Conservation (phyloP, 2,329 filamentous ascomycete genomes). For the Diaporthe ampelina region DNA sequence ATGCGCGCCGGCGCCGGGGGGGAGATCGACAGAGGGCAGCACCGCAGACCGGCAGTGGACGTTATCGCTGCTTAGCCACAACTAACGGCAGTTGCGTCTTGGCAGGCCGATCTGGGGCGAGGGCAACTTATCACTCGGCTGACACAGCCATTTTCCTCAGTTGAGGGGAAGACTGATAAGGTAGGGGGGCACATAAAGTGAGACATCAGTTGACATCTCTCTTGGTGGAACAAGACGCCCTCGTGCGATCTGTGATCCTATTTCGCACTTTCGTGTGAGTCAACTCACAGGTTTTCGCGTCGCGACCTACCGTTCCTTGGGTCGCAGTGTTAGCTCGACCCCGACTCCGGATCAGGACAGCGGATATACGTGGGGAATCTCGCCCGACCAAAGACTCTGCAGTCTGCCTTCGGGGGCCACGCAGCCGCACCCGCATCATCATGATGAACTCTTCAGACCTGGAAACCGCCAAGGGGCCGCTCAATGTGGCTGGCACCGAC, state of each 20-base stretch:
- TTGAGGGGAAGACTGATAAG: slow-evolving; percentile 15
- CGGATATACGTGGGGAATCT: background rate
- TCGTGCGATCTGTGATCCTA: background rate
- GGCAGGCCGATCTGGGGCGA: slow-evolving; percentile 9
- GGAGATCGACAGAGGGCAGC: slow-evolving; percentile 14
- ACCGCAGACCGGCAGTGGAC: slow-evolving; percentile 25
- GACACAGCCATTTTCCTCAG: background rate
- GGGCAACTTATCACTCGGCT: slow-evolving; percentile 27
- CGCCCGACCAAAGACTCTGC: background rate
- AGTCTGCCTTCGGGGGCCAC: background rate
- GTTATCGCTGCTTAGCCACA: slow-evolving; percentile 28
- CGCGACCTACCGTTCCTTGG: background rate
- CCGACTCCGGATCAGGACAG: background rate
- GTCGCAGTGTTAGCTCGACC: slow-evolving; percentile 23
- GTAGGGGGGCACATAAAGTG: background rate
- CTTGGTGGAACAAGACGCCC: background rate
- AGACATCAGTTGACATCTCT: background rate
- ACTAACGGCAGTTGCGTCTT: slow-evolving; percentile 21
- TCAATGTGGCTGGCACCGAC: slow-evolving; percentile 9
- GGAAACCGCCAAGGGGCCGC: slow-evolving; percentile 1
- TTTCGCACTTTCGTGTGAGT: background rate
- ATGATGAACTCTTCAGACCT: slow-evolving; percentile 19
- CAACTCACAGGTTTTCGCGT: background rate
- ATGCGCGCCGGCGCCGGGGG: slow-evolving; percentile 20
- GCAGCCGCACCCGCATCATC: background rate